Evolutionary conservation across 1,284 basidiomycete genomes (phyloP), one percentile per base, ranked within the genome.

Genomic region (Pyrrhoderma noxium): DNA sequence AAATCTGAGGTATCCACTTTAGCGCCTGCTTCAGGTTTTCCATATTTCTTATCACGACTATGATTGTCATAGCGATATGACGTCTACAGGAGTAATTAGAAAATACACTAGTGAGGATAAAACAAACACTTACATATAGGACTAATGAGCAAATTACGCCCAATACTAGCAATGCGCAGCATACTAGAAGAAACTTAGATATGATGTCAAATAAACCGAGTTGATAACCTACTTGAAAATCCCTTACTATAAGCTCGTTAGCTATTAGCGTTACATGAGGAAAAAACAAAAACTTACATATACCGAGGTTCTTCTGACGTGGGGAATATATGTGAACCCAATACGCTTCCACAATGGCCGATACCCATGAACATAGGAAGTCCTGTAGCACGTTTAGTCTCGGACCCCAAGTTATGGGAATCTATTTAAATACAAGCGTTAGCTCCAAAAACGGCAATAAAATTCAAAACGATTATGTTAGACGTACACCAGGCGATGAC

Each of bases 351-450:
- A 51, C 73, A 76, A 61, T 88, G 85, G 2, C 85, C 85, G 38
- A 88, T 85, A 9, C 80, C 79, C 72, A 84, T 82, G 62, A 83
- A 86, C 62, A 87, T 74, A 1, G 85, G 82, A 36, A 84, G 79
- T 0, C 85, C 85, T 0, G 85, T 74, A 0, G 85, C 85, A 49
- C 79, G 79, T 66, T 88, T 88, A 2, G 83, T 84, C 64, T 88
- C 85, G 0, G 85, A 87, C 2, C 83, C 85, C 2, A 88, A 68
- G 55, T 88, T 88, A 59, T 88, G 84, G 1, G 80, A 70, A 58
- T 79, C 85, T 53, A 42, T 40, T 27, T 22, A n/a, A 11, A 23
- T 5, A 51, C 16, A 16, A 35, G 40, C 21, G 40, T 36, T 25
- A 45, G 14, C 25, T 27, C 40, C 16, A 19, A 34, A 35, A 22